Evolutionary conservation across 345 rosid genomes (phyloP).

Genomic region (Populus euphratica): DNA sequence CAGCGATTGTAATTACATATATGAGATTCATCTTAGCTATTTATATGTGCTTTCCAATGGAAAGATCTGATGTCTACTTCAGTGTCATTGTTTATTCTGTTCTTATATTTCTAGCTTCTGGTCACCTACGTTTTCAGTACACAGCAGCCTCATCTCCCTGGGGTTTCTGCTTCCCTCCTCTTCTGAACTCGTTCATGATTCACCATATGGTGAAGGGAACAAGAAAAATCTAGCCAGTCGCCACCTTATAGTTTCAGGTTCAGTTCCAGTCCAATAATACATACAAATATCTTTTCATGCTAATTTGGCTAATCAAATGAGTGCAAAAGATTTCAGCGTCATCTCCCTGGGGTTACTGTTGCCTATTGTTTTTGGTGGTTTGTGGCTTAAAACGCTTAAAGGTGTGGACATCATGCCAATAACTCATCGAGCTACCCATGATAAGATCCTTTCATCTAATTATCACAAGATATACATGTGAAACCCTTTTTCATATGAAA

Average conservation of each 20-base stretch:
- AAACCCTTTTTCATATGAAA: no score
- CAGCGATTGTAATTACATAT: conserved; percentile 11
- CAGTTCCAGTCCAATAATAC: background rate
- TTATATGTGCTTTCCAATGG: background rate
- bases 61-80: background rate
- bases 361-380: background rate
- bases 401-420: no score
- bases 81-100: background rate
- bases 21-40: conserved; percentile 13
- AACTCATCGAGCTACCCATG: no score
- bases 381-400: no score
- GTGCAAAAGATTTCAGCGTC: background rate
- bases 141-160: background rate
- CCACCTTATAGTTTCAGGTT: no score
- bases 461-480: no score
- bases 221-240: no score
- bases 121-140: no score
- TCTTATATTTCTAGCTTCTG: no score
- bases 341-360: background rate
- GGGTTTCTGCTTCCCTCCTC: background rate
- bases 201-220: background rate
- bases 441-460: no score
- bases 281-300: background rate
- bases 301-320: no score
- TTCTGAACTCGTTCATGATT: background rate